These are phyloP conservation scores for Aureobasidium sp. DNA, from an alignment of 2,329 filamentous ascomycete genomes.

Conservation along the genomic window DNA sequence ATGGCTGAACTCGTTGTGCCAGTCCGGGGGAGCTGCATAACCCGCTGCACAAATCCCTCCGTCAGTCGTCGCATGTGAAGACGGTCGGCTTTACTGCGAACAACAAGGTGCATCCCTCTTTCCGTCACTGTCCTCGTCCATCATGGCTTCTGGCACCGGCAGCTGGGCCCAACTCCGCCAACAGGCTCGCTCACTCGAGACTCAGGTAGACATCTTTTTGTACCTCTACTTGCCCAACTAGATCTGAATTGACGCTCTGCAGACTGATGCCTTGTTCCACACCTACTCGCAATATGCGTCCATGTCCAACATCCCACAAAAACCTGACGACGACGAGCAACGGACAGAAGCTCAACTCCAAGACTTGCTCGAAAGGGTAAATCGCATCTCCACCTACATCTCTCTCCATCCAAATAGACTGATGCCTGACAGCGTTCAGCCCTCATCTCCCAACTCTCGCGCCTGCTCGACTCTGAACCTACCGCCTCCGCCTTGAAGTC, in stretches of 20 bases:
- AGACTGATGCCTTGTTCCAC: constrained; percentile 81
- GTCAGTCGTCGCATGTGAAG: constrained; percentile 11
- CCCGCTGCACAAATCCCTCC: background rate
- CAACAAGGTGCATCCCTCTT: background rate
- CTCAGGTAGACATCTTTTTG: constrained; percentile 56
- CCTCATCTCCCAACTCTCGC: constrained; percentile 72
- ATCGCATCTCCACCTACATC: constrained; percentile 10
- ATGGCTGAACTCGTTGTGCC: background rate
- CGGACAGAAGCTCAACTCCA: constrained; percentile 73
- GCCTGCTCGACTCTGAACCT: constrained; percentile 88
- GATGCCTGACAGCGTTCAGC: constrained; percentile 61
- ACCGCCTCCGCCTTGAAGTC: constrained; percentile 93
- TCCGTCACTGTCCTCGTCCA: background rate
- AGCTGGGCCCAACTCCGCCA: constrained; percentile 92
- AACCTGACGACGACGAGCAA: constrained; percentile 78
- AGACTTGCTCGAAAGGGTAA: constrained; percentile 75
- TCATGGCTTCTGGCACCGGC: constrained; percentile 15
- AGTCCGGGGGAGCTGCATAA: background rate
- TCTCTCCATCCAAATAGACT: constrained; percentile 19
- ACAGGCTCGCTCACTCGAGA: constrained; percentile 81
- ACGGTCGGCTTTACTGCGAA: background rate
- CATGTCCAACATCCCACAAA: constrained; percentile 68
- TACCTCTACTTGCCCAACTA: background rate
- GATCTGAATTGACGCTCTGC: constrained; percentile 2
- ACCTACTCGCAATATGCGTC: constrained; percentile 87